A percentile compares a stretch with the other conserved stretches of the same genome.
These are phyloP conservation scores for Tephrocybe rancida DNA, from an alignment of 768 basidiomycete species.

Conservation along the genomic window DNA sequence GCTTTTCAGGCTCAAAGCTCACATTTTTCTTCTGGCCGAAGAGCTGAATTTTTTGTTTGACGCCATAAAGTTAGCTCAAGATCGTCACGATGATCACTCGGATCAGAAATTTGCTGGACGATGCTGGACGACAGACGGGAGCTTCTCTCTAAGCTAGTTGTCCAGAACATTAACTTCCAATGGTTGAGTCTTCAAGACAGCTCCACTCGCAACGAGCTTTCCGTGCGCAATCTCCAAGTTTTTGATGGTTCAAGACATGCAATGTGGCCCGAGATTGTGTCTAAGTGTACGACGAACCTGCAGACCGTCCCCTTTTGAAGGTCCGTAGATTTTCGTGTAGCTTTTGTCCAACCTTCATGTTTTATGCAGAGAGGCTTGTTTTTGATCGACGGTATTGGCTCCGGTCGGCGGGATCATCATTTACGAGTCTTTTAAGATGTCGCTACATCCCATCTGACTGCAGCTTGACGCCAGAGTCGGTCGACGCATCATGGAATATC, in stretches of 20 bases:
- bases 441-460: conserved; percentile 83
- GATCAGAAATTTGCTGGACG: conserved; percentile 88
- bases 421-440: conserved; percentile 79
- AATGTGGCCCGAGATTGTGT: conserved; percentile 85
- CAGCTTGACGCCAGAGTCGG: conserved; percentile 87
- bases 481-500: conserved; percentile 81
- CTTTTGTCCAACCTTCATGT: not conserved
- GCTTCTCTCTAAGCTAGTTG: conserved; percentile 84
- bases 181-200: conserved; percentile 90
- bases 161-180: conserved; percentile 75
- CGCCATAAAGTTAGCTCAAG: conserved; percentile 82
- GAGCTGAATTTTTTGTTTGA: conserved; percentile 87
- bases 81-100: conserved; percentile 63
- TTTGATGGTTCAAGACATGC: conserved; percentile 86
- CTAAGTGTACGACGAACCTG: conserved; percentile 73
- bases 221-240: conserved; percentile 77
- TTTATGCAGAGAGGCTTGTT: conserved; percentile 66
- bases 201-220: conserved; percentile 77
- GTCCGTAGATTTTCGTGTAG: conserved; percentile 34
- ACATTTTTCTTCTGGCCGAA: conserved; percentile 71
- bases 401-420: conserved; percentile 94
- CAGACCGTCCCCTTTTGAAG: conserved; percentile 72
- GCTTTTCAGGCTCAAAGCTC: conserved; percentile 68
- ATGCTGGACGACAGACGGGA: conserved; percentile 79
- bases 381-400: conserved; percentile 72